Percentiles rank a stretch among this genome's conserved stretches.
These are phyloP conservation scores for Dictyostelium capitatum DNA, from an alignment of 78 protist genomes.

Conservation along the genomic window DNA sequence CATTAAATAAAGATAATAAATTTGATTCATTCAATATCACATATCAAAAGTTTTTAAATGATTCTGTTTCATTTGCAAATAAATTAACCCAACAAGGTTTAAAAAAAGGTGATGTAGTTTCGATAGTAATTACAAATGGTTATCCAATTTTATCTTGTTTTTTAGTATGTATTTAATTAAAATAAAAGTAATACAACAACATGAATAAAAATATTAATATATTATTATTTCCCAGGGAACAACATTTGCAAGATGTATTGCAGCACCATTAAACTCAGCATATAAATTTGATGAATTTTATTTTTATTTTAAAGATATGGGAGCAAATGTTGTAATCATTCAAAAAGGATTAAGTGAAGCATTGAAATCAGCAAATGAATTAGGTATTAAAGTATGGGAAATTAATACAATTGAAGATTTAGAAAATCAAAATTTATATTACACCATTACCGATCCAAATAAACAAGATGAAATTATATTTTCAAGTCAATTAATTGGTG, in stretches of 20 bases:
- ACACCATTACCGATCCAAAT: neutral
- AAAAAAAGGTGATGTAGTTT: slow-evolving; percentile 63
- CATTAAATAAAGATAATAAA: neutral
- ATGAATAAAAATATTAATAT: neutral
- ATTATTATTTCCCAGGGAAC: slow-evolving; percentile 37
- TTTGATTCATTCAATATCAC: neutral
- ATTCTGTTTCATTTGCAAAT: slow-evolving; percentile 9
- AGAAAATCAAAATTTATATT: neutral
- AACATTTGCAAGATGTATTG: slow-evolving; percentile 66
- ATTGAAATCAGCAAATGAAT: slow-evolving; percentile 53
- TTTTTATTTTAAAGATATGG: slow-evolving; percentile 82
- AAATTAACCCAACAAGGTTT: slow-evolving; percentile 15
- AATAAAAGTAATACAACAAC: neutral
- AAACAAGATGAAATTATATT: neutral
- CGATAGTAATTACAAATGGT: slow-evolving; percentile 59
- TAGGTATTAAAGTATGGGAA: slow-evolving; percentile 45
- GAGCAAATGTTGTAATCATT: slow-evolving; percentile 74
- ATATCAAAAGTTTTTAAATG: slow-evolving; percentile 32
- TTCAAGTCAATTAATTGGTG: too few relatives aligned
- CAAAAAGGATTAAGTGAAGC: slow-evolving; percentile 68
- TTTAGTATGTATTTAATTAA: slow-evolving; percentile 18
- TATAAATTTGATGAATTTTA: slow-evolving; percentile 80
- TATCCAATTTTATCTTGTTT: slow-evolving; percentile 63
- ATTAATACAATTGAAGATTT: neutral
- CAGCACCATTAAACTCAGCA: slow-evolving; percentile 84